Conservation (phyloP, 257 asterid genomes). For the Prunella vulgaris region DNA sequence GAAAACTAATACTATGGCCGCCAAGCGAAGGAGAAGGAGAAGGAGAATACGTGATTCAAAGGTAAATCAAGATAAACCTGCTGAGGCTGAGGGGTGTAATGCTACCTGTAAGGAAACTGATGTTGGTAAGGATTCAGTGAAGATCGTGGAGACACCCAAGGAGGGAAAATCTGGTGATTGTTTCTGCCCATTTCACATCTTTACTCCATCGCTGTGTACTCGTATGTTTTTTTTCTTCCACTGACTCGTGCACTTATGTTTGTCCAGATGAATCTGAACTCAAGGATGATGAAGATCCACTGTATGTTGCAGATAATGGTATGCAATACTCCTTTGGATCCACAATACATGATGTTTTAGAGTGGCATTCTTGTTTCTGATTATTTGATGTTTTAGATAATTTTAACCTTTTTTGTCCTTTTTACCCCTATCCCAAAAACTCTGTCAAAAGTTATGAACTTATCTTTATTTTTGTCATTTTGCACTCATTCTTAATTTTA, state of each 20-base stretch:
- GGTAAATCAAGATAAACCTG: conserved; percentile 29
- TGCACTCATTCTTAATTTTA: too few relatives aligned
- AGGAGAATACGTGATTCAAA: neutral
- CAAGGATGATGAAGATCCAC: conserved; percentile 37
- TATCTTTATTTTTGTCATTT: too few relatives aligned
- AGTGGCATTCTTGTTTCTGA: too few relatives aligned
- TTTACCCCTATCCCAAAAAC: too few relatives aligned
- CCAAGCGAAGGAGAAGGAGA: too few relatives aligned
- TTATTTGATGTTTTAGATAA: too few relatives aligned
- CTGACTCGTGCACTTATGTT: neutral
- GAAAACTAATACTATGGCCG: neutral
- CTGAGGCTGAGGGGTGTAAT: conserved; percentile 29
- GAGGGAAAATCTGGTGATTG: conserved; percentile 41
- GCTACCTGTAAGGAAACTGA: conserved; percentile 32
- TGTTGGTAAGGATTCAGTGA: conserved; percentile 53
- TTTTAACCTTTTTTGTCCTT: too few relatives aligned
- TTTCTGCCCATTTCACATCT: neutral
- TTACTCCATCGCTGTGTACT: neutral
- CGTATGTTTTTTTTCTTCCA: neutral
- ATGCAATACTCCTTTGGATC: too few relatives aligned
- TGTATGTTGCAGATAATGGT: conserved; percentile 43
- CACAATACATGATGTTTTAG: too few relatives aligned
- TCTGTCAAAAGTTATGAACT: too few relatives aligned
- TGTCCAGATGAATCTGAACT: conserved; percentile 46
- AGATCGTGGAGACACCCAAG: conserved; percentile 40